A percentile compares a stretch with the other conserved stretches of the same genome.
Conservation (phyloP, 129 eudicot genomes). For the Smallanthus sonchifolius region DNA sequence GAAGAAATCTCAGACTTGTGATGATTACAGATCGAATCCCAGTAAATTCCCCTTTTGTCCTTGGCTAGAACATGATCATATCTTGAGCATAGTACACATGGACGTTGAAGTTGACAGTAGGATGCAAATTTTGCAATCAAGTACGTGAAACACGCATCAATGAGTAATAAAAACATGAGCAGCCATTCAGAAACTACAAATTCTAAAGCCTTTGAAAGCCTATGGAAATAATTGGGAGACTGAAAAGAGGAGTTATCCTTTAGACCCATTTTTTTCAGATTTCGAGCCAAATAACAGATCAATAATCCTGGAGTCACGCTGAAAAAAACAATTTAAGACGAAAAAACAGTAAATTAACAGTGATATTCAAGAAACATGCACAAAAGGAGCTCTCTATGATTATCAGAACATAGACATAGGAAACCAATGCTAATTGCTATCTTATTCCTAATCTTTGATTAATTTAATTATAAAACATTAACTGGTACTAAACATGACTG, state of each 20-base stretch:
- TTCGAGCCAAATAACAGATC: slow-evolving; percentile 9
- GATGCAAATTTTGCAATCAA: slow-evolving; percentile 68
- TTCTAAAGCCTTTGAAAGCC: slow-evolving; percentile 46
- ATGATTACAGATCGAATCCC: slow-evolving; percentile 69
- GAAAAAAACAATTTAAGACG: background rate
- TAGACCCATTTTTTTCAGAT: slow-evolving; percentile 27
- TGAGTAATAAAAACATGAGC: slow-evolving; percentile 59
- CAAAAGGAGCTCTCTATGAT: background rate
- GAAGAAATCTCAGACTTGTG: slow-evolving; percentile 80
- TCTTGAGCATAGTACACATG: slow-evolving; percentile 86
- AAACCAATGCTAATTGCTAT: background rate
- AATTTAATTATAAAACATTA: background rate
- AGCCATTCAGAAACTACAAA: slow-evolving; percentile 82
- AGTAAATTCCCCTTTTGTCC: slow-evolving; percentile 51
- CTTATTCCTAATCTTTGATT: background rate
- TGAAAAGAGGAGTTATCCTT: slow-evolving; percentile 15
- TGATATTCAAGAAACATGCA: background rate
- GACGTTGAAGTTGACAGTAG: slow-evolving; percentile 58
- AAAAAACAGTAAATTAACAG: background rate
- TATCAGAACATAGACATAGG: background rate
- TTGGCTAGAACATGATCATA: slow-evolving; percentile 71
- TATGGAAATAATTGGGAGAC: slow-evolving; percentile 19
- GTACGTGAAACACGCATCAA: slow-evolving; percentile 68
- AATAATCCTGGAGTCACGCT: background rate
- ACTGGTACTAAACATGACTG: background rate